Base-by-base conservation (phyloP, 2,329 filamentous ascomycete species). In the Delphinella strobiligena region DNA sequence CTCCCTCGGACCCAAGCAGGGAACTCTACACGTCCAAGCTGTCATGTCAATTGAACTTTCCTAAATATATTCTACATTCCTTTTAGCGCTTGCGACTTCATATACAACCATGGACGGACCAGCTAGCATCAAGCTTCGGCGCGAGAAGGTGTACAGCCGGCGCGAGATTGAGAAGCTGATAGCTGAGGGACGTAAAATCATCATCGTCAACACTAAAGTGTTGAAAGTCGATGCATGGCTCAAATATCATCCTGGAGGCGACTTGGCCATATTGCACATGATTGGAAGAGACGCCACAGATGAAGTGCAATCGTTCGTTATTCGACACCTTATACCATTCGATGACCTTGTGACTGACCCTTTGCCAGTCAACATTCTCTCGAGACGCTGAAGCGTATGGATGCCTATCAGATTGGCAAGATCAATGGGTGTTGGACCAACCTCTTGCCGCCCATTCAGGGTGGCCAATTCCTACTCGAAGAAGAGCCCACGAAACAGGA, bases 201-300 rank as follows among this genome's bases (percentile, higher is more conserved):
- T 95, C 45, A 86, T 98, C 38, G 69, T 91, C 44, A 77, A 94
- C 50, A 72, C 77, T 44, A 75, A 78, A 52, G 87, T 95, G 8
- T 62, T 96, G 49, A 94, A 87, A 63, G 78, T 86, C 22, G 89
- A 96, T 60, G 72, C 80, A 30, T 98, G 87, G 85, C 66, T 93
- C 38, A 76, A 76, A 38, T 95, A 83, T 54, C 91, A 96, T 54
- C 91, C 91, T 10, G 91, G 91, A 42, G 91, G 91, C 50, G 80
- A 89, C 52, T 91, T 87, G 62, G 75, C 89, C 40, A 93, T 98
- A 48, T 68, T 78, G 59, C 91, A 98, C 57, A 91, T 95, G 86
- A 75, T 96, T 45, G 57, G 57, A 19, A 47, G 57, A 49, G 56
- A 60, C 46, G 89, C 86, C 37, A 95, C 89, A 9, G 88, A 95